Evolutionary conservation across 169 alveolate species (phyloP), one percentile per base, ranked within the genome.

Genomic region (Theileria equi): DNA sequence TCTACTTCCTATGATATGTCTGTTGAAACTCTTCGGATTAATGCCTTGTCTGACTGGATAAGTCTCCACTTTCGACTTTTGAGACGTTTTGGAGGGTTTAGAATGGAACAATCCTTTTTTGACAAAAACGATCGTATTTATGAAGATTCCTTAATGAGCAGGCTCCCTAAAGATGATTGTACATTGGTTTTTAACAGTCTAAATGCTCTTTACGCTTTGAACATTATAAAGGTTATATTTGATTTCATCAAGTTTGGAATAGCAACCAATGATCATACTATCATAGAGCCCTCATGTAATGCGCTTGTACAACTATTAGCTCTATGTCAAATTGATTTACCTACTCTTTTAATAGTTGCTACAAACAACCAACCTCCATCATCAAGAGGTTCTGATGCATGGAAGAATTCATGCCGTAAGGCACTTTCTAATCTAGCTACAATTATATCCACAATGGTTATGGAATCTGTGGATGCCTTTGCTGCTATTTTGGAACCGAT

Each of bases 1-100:
- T 35, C 29, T 0, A 10, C 6, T 8, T 16, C 44, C 26, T 17
- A n/a, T 3, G 61, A 47, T 5, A 58, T 21, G 21, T 3, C 69
- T 0, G 43, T 7, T 19, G 43, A n/a, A 2, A 4, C 16, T 31
- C 21, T 4, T 21, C 61, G 67, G 4, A 17, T 68, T 48, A 19
- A 45, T 19, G 71, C 80, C 5, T 31, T 68, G 34, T 28, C 17
- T 28, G 8, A n/a, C 7, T 68, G 80, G 80, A 48, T 68, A 16
- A 64, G 36, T 34, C 3, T 68, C 57, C 80, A 68, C 53, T 25
- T 17, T 21, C 34, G 6, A 4, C 35, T 68, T 26, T 13, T 68
- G 21, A 25, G 63, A 23, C 26, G 32, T 10, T 68, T 28, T 31
- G 59, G 50, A 13, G 62, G 70, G n/a, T 10, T 48, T 6, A 68